phyloP scores from a whole-genome alignment of 768 basidiomycete genomes.

The Leccinum boreale region DNA sequence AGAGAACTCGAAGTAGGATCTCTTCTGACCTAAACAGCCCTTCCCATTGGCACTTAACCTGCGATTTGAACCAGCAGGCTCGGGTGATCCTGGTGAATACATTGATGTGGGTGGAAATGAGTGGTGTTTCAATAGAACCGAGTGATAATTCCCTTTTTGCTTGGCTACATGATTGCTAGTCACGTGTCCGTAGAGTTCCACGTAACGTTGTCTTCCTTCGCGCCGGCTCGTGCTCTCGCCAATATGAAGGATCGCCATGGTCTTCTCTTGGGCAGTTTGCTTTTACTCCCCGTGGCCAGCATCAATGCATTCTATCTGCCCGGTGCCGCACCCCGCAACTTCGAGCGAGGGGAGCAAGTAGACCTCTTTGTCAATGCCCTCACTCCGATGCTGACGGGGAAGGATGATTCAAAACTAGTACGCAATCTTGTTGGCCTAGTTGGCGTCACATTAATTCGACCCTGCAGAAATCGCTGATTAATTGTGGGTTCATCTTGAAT shows the following conservation, averaged over 20 bases:
- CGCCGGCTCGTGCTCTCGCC: background rate
- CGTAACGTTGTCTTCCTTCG: conserved; percentile 1
- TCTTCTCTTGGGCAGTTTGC: conserved; percentile 13
- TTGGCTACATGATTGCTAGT: background rate
- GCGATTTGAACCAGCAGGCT: too few relatives aligned
- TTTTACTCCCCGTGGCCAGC: conserved; percentile 17
- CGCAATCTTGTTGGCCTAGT: conserved; percentile 23
- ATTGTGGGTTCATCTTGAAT: conserved; percentile 47
- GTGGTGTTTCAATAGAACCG: too few relatives aligned
- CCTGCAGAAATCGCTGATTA: conserved; percentile 82
- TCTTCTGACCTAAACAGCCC: too few relatives aligned
- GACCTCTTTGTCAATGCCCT: conserved; percentile 83
- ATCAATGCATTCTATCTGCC: conserved; percentile 85
- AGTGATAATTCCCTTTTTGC: too few relatives aligned
- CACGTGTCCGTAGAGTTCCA: conserved; percentile 16
- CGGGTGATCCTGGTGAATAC: too few relatives aligned
- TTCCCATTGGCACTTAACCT: too few relatives aligned
- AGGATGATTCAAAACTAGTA: conserved; percentile 72
- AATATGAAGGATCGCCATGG: conserved; percentile 19
- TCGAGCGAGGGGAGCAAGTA: conserved; percentile 67
- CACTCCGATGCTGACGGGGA: conserved; percentile 76
- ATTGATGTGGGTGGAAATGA: too few relatives aligned
- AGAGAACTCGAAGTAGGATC: too few relatives aligned
- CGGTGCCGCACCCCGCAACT: conserved; percentile 85
- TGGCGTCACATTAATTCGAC: conserved; percentile 5